Base-by-base conservation (phyloP, 495 filamentous ascomycete genomes). In the Neurospora tetrasperma region DNA sequence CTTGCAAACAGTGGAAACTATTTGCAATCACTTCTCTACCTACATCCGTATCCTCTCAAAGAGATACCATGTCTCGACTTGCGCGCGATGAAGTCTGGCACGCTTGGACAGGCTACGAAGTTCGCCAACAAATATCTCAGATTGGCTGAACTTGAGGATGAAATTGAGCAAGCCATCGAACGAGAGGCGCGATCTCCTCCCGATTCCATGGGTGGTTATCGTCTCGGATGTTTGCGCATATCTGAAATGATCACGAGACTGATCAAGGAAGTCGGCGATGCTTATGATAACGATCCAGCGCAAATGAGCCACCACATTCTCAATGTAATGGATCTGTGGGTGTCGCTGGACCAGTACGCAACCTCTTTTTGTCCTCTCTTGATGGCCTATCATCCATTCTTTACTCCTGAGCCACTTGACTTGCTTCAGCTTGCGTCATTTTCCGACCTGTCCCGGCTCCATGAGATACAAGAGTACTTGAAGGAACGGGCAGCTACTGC, bases 341-440 rank as follows among this genome's bases (percentile, higher is more conserved):
- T 84, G 20, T 71, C 40, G 0, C 76, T 87, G 62, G 85, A 88
- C 71, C 27, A 79, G 12, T 71, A 27, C 6, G 81, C 83, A 2
- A 74, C 80, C 18, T 18, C 41, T 1, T 40, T 42, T 20, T 87
- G 74, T 69, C 79, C 79, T 1, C 75, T 87, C 2, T 73, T 87
- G 3, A 41, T 59, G 1, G 74, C 82, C 0, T 82, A 83, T 70
- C 76, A 78, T 23, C 86, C 84, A 1, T 75, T 74, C 1, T 85
- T 88, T 72, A 70, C 71, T 0, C 82, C 85, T 0, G 78, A 84
- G n/a, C 73, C 86, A 2, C 76, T 91, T 35, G 82, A 89, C 75
- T 79, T 83, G 6, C 76, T 91, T 18, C 86, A 86, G 7, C 74
- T 89, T 0, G 74, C 84, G 7, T 71, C 70, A 0, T 73, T 79